Base-by-base conservation (phyloP, 192 early-diverging fungal species). In the Diversispora epigaea region DNA sequence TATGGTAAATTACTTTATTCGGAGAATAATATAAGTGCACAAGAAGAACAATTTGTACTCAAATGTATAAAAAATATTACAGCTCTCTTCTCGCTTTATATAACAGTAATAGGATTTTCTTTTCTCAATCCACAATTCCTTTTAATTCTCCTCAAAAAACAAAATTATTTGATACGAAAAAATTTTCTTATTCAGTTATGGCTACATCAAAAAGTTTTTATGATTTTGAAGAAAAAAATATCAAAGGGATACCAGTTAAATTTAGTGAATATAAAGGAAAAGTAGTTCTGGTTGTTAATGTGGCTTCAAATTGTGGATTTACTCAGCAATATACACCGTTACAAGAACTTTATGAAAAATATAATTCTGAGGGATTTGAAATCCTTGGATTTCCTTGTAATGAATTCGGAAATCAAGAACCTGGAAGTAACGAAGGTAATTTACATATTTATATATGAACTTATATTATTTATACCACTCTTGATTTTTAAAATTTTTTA, bases 311-410 rank as follows among this genome's bases (percentile, higher is more conserved):
- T 83, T 97, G 96, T 83, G 94, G 96, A 10, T 93, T 92, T 78
- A 93, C 93, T 45, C 79, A 83, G 7, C 94, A 96, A 80, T 93
- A 93, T 83, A 78, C 80, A 40, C 89, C 85, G 12, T 84, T 94
- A 17, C 86, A 93, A 79, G 77, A 86, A 57, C 80, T 94, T 65
- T 85, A 92, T 80, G 71, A 91, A 58, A 85, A 86, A 56, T 90
- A 90, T 76, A 81, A 85, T 40, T 87, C 86, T 56, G 71, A 85
- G 46, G 95, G 94, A 15, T 87, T 98, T 63, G 89, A 89, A 39
- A 80, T 98, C 56, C 80, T 97, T 65, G 96, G 94, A n/a, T 93
- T 93, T 81, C 96, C 96, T 21, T 91, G 89, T 76, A 95, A 97
- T 85, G 90, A 94, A 87, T 96, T 96, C 75, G 89, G 80, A 12